Conservation (phyloP, 805 yeast genomes). For the Cyberlindnera suaveolens region DNA sequence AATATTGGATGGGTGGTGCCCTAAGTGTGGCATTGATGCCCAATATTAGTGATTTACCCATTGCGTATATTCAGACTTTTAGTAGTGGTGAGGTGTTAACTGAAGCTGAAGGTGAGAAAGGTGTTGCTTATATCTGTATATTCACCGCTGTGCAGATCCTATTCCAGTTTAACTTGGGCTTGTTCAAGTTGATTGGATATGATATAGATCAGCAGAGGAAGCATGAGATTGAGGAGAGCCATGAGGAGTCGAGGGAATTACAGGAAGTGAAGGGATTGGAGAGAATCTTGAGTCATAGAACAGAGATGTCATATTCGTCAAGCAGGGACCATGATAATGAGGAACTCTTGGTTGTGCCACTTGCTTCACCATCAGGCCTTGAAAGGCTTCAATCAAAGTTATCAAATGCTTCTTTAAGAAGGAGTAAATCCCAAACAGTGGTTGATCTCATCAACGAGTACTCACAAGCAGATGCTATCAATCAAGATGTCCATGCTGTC, state of each 20-base stretch:
- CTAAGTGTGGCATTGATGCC: conserved; percentile 67
- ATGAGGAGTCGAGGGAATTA: background rate
- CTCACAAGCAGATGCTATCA: conserved; percentile 20
- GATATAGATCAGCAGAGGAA: conserved; percentile 37
- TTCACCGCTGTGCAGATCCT: conserved; percentile 58
- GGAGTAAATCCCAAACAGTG: conserved; percentile 28
- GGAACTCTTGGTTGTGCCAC: conserved; percentile 3
- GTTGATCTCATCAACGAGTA: conserved; percentile 45
- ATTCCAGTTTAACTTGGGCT: conserved; percentile 70
- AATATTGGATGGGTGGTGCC: conserved; percentile 66
- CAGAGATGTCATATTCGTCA: background rate
- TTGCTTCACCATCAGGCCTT: conserved; percentile 4
- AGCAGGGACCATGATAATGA: conserved; percentile 1
- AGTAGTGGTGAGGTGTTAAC: conserved; percentile 43
- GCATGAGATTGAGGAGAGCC: background rate
- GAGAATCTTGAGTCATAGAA: conserved; percentile 1
- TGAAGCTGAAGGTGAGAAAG: conserved; percentile 55
- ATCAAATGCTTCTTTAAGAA: conserved; percentile 10
- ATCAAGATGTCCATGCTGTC: conserved; percentile 11
- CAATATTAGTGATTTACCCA: conserved; percentile 71
- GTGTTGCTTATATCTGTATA: conserved; percentile 79
- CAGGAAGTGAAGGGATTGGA: no score
- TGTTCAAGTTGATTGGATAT: conserved; percentile 58
- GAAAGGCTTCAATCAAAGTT: conserved; percentile 10
- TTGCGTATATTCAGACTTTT: conserved; percentile 67